Base-by-base conservation (phyloP, 768 basidiomycete genomes). In the Boletus bicolor region DNA sequence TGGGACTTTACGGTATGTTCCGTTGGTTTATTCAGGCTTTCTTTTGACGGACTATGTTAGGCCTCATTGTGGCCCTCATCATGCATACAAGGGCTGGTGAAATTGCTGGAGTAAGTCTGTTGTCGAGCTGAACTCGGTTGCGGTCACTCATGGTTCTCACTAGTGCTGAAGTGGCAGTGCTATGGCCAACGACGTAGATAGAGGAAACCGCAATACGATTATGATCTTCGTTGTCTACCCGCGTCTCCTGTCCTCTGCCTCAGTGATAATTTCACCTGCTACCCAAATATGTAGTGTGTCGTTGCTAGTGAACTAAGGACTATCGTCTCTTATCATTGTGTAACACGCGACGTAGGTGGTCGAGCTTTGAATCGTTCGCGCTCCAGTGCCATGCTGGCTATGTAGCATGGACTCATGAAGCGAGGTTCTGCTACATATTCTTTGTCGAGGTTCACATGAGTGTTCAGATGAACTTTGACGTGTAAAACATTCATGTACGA, bases 1-100 rank as follows among this genome's bases (percentile, higher is more conserved):
- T 94, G 77, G 93, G 93, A 77, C 84, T 95, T 34, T 96, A 95
- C 72, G 94, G 92, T 80, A 58, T 26, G 75, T 49, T 49, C 17
- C 14, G 4, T 41, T 28, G 8, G 30, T 21, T 57, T 54, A 7
- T 36, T 19, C 9, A 3, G 17, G 7, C 28, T 17, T 9, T 14
- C 12, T 21, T 17, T 2, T 49, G 24, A 63, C 19, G 17, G 4
- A 28, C 50, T 53, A 14, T 52, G 52, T 32, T 55, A 82, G 85
- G 87, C 58, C 82, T 96, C 59, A 96, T 96, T 68, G 93, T 96
- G 60, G 93, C 94, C 15, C 85, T 97, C 44, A 96, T 96, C 78
- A 91, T 96, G 88, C 93, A 94, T 79, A 92, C 91, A 59, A 82
- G 77, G 68, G 77, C 86, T 44, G 59, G 65, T 44, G 64, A 68